Evolutionary conservation across 768 basidiomycete genomes (phyloP), one percentile per base, ranked within the genome.

Genomic region (Leucosporidium yakuticum): DNA sequence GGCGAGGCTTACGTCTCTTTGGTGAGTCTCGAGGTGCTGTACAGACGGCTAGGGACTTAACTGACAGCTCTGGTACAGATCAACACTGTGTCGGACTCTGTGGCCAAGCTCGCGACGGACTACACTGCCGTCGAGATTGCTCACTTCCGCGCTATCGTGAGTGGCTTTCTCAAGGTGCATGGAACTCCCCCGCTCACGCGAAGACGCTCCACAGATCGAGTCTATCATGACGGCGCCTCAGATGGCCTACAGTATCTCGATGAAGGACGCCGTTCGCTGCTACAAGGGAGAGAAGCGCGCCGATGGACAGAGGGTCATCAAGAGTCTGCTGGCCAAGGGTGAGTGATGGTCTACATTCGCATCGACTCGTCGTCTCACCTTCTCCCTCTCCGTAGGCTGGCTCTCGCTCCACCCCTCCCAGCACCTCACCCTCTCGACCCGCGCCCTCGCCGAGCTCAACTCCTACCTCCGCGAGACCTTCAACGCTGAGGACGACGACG

Each of bases 71-170:
- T 48, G 19, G 14, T 57, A 4, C 63, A 93, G 91, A 86, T 90
- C 55, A 95, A 94, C 76, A 80, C 83, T 14, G 89, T 86, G 69
- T 86, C 85, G 23, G 91, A 94, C 74, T 86, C 87, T 62, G 82
- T 92, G 44, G 88, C 91, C 0, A 90, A 91, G 76, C 79, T 89
- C 76, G 91, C 91, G 4, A 91, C 90, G 0, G 88, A 90, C 50
- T 95, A 92, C 75, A 84, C 83, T 2, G 81, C 89, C 0, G 79
- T 81, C 39, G 91, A 95, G 78, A 91, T 93, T 61, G 82, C 85
- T 0, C 93, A 85, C 79, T 93, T 92, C 82, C 91, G 87, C 79
- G 85, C 85, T 6, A 81, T 93, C 67, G 91, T 91, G 75, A 67
- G 87, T 79, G 20, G 27, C 51, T 14, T 31, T 17, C 11, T 23